Evolutionary conservation across 352 stramenopile genomes (phyloP), one percentile per base, ranked within the genome.

Genomic region (Phytophthora melonis): DNA sequence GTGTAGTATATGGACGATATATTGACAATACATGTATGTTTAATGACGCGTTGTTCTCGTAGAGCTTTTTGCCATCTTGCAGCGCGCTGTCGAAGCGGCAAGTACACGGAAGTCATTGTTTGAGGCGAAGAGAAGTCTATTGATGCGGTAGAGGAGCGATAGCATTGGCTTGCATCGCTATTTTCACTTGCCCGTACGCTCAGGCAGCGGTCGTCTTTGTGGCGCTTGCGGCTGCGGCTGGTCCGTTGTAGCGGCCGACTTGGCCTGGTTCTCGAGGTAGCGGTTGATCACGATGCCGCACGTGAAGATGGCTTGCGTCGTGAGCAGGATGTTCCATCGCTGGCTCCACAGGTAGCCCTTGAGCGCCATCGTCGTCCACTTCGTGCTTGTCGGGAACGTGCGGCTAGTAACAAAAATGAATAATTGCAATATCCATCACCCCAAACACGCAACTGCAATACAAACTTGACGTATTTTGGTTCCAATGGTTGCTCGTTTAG

Each of bases 251-350:
- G 68, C 55, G 0, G 49, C n/a, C 1, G 32, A 2, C 18, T 25
- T 14, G 6, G 66, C 65, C 49, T 81, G 65, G 43, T 79, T 81
- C 21, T 81, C 66, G 7, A 54, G 52, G 67, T 77, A 93, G 50
- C 87, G 83, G 21, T 89, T 87, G 72, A 87, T 86, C 58, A 90
- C 75, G 16, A 94, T 75, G 32, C 75, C 79, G 58, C 74, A 83
- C 68, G 84, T 93, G 74, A 91, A 91, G 68, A 92, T 83, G 62
- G 71, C 80, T 68, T 94, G 87, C 47, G 86, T 81, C 62, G 83
- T 91, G 39, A 94, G 79, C 58, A 94, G 66, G 52, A 94, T 89
- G 75, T 92, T 91, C 86, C 86, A 94, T 62, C 87, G 84, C 53
- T 93, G 81, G 56, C 85, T 70, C 64, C 84, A 76, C 67, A 94